A percentile compares a stretch with the other conserved stretches of the same genome.
Conservation (phyloP, 1,284 basidiomycete species). For the Tranzscheliella williamsii region DNA sequence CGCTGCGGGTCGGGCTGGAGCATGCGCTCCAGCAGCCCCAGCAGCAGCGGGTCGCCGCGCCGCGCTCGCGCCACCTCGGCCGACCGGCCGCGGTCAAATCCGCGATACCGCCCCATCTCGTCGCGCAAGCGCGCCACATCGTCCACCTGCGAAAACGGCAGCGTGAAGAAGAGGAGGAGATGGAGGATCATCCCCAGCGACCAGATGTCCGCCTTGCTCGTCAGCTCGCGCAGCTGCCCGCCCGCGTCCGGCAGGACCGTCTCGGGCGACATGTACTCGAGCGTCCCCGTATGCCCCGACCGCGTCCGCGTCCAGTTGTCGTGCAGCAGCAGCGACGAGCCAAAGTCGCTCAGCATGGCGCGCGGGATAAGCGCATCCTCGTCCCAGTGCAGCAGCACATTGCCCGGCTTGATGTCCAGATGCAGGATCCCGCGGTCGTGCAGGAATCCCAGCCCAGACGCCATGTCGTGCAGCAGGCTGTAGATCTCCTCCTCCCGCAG, state of each 20-base stretch:
- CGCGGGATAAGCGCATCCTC: constrained; percentile 75
- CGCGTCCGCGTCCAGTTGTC: constrained; percentile 44
- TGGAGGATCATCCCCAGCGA: constrained; percentile 82
- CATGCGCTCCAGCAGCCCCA: constrained; percentile 74
- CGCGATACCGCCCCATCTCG: constrained; percentile 76
- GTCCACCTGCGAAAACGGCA: constrained; percentile 64
- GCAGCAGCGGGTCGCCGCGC: constrained; percentile 68
- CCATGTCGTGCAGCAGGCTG: constrained; percentile 47
- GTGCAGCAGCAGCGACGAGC: constrained; percentile 69
- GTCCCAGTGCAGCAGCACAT: constrained; percentile 88
- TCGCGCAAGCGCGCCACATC: constrained; percentile 71
- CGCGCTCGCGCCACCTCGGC: constrained; percentile 57
- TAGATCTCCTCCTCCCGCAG: constrained; percentile 54
- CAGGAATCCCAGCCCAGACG: constrained; percentile 51
- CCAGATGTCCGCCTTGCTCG: constrained; percentile 73
- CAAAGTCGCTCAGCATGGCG: constrained; percentile 91
- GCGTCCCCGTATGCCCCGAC: constrained; percentile 90
- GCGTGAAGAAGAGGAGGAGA: constrained; percentile 81
- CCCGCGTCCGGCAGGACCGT: constrained; percentile 67
- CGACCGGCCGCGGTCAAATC: constrained; percentile 63
- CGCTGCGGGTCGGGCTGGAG: constrained; percentile 68
- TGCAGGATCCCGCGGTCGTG: constrained; percentile 69
- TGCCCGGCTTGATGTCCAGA: constrained; percentile 88
- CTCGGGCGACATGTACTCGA: constrained; percentile 75
- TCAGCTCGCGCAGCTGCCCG: constrained; percentile 72